Evolutionary conservation across 352 stramenopile species (phyloP), one percentile per base, ranked within the genome.

Genomic region (Phytophthora cryptogea): DNA sequence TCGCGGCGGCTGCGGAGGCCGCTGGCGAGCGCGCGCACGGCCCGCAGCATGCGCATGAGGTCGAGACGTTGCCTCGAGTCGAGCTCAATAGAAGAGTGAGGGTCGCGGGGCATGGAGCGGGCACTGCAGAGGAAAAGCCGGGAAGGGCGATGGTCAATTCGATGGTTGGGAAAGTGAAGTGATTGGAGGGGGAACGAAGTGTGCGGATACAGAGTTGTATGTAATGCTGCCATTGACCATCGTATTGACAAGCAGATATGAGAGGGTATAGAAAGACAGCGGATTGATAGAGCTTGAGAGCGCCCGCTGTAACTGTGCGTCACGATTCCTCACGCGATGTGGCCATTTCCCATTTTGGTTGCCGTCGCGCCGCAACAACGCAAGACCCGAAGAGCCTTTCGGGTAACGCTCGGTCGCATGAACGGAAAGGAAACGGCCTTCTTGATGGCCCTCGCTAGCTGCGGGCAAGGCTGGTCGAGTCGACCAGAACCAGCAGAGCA

Each of bases 21-120:
- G 23, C 50, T 69, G 43, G 59, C 49, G 33, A 75, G 58, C 23
- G 39, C 63, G 20, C 58, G 45, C 28, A 75, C 54, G 28, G 43
- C 62, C 35, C 65, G 52, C 35, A 75, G 36, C 49, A 75, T 48
- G 20, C 57, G 63, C 57, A 69, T 72, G 27, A 33, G 33, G 35
- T 43, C 14, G 46, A 28, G 36, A 23, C 13, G 46, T 40, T 44
- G 30, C 33, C 35, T 17, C 36, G 17, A 14, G 10, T 27, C 30
- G 44, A 55, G 48, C 23, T 51, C 36, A 61, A 43, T 58, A 32
- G 42, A 33, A 70, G 56, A 70, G 42, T 70, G 55, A 60, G 48
- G 53, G 47, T 54, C 28, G 50, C 43, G 50, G 57, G 59, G 47
- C 47, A 28, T 40, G 28, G 45, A 39, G 50, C 58, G 57, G 50